Evolutionary conservation across 2,329 filamentous ascomycete genomes (phyloP).

Genomic region (Colletotrichum sp.): DNA sequence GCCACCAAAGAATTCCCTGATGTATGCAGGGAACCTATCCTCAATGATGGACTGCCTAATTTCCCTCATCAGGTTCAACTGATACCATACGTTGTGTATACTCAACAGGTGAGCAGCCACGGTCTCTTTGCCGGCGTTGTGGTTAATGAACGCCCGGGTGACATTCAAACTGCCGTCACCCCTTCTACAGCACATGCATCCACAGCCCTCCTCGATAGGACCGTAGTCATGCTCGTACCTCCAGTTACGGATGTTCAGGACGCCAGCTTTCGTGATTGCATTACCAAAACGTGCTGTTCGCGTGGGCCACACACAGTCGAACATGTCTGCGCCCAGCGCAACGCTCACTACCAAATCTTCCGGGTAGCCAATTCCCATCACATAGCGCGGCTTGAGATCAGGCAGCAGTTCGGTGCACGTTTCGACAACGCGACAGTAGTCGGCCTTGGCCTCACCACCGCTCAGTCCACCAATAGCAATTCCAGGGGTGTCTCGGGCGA

Average conservation of each 20-base stretch:
- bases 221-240: conserved; percentile 80
- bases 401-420: conserved; percentile 87
- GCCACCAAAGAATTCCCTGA: conserved; percentile 78
- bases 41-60: conserved; percentile 80
- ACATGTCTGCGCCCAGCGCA: conserved; percentile 97
- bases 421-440: conserved; percentile 89
- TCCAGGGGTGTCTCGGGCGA: conserved; percentile 87
- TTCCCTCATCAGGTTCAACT: conserved; percentile 81
- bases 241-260: conserved; percentile 84
- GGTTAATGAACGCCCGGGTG: conserved; percentile 88
- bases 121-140: conserved; percentile 93
- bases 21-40: conserved; percentile 79
- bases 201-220: conserved; percentile 83
- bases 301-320: conserved; percentile 99
- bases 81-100: conserved; percentile 95
- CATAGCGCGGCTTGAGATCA: conserved; percentile 93
- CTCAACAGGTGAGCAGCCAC: conserved; percentile 85
- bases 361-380: conserved; percentile 98
- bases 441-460: conserved; percentile 91
- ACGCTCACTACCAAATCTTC: conserved; percentile 95
- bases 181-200: conserved; percentile 76
- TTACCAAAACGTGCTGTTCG: conserved; percentile 96
- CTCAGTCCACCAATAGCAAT: conserved; percentile 96
- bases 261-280: conserved; percentile 80
- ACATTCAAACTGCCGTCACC: conserved; percentile 77